phyloP scores from a whole-genome alignment of 768 basidiomycete species.

The Coprinopsis sp. region DNA sequence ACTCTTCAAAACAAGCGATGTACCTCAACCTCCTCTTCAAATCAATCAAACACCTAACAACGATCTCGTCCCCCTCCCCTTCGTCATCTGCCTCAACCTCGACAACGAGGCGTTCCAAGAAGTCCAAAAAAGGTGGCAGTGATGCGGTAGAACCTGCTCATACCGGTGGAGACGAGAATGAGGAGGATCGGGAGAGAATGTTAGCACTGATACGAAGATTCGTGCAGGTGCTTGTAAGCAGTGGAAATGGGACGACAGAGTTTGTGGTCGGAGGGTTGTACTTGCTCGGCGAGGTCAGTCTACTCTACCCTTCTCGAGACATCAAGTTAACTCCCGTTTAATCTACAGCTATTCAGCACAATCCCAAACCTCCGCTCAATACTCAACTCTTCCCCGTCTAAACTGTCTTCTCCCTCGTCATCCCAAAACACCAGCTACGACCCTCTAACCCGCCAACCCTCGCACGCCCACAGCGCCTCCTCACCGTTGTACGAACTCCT shows the following conservation, averaged over 20 bases:
- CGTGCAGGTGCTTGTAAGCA: slow-evolving; percentile 70
- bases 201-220: slow-evolving; percentile 82
- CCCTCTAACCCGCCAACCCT: neutral
- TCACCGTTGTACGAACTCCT: too few relatives aligned
- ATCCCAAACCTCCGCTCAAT: slow-evolving; percentile 37
- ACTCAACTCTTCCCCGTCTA: too few relatives aligned
- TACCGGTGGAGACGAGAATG: slow-evolving; percentile 29
- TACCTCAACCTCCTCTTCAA: slow-evolving; percentile 94
- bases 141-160: too few relatives aligned
- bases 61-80: neutral
- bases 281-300: slow-evolving; percentile 78
- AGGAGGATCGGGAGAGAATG: slow-evolving; percentile 49
- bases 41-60: slow-evolving; percentile 62
- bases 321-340: slow-evolving; percentile 5
- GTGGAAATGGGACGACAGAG: slow-evolving; percentile 71
- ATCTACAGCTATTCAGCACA: slow-evolving; percentile 35
- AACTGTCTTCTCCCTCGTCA: too few relatives aligned
- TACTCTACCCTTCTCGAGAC: neutral
- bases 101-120: slow-evolving; percentile 21
- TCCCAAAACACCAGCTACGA: neutral
- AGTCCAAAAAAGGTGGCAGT: too few relatives aligned
- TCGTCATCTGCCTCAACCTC: neutral
- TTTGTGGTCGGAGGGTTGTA: slow-evolving; percentile 88
- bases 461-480: slow-evolving; percentile 52
- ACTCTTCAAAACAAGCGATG: slow-evolving; percentile 92